Evolutionary conservation across 2,329 filamentous ascomycete genomes (phyloP), one percentile per base, ranked within the genome.

Genomic region (Rutstroemia sp.): DNA sequence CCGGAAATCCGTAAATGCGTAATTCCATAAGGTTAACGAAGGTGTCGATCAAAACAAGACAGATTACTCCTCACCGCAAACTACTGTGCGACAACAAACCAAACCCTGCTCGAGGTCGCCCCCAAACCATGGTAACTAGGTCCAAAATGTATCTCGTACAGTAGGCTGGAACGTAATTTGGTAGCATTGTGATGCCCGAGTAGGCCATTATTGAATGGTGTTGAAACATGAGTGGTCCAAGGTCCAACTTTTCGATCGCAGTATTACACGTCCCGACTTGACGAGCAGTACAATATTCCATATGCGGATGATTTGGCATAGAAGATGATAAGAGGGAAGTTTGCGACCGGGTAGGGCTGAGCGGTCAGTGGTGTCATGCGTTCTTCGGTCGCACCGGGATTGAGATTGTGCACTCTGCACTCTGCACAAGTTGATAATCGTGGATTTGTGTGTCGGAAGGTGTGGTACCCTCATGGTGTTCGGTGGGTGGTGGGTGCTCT

Each of bases 331-430:
- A 48, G 51, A 45, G 47, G 44, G 30, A 47, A 47, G 38, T 37
- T 48, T 45, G 46, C 46, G 50, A 51, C 59, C 62, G 62, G 62
- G 62, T 63, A 63, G 60, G 62, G 62, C 62, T 63, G 62, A 63
- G 56, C 34, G 46, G 50, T 56, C 50, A 54, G 46, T 53, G 42
- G 38, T 48, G 47, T 52, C 54, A 59, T 57, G 50, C 59, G 34
- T 41, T 51, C 37, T 52, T 57, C 48, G 49, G 42, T 51, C 17
- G 54, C 17, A 57, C 41, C n/a, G 49, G 46, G 44, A 50, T 50
- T 37, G 17, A 21, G 12, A 39, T 48, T 49, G 50, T 39, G 19
- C 30, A 34, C 30, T 7, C 25, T 27, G 25, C 25, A 27, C 6
- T 27, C 25, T 27, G 25, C 25, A 27, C 25, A 44, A 38, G 10